These are phyloP conservation scores for Domatiomyces catenatus DNA, from an alignment of 2,329 filamentous ascomycete genomes.

Conservation along the genomic window DNA sequence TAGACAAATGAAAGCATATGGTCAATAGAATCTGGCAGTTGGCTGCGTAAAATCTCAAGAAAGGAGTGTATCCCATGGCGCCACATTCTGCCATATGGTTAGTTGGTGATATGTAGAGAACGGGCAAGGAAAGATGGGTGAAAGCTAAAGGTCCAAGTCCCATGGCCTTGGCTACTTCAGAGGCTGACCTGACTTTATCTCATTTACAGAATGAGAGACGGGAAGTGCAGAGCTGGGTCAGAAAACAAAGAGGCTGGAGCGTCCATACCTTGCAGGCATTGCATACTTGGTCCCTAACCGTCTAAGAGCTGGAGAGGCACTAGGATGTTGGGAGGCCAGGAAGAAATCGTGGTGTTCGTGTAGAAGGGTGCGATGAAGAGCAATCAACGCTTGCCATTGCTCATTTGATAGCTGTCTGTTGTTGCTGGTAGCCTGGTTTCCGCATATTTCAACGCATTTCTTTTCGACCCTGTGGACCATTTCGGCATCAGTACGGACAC, in stretches of 20 bases:
- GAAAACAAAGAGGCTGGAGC: not conserved
- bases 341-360: slow-evolving; percentile 81
- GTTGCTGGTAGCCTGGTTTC: not conserved
- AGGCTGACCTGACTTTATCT: not conserved
- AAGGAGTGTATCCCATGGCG: slow-evolving; percentile 78
- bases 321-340: slow-evolving; percentile 71
- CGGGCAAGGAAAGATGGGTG: too few relatives aligned
- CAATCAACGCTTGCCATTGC: slow-evolving; percentile 74
- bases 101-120: not conserved
- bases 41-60: slow-evolving; percentile 58
- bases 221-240: not conserved
- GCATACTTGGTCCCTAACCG: slow-evolving; percentile 63
- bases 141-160: not conserved
- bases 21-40: slow-evolving; percentile 61
- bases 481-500: slow-evolving; percentile 43
- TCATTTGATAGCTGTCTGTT: slow-evolving; percentile 39
- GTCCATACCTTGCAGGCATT: slow-evolving; percentile 53
- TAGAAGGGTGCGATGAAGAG: slow-evolving; percentile 62
- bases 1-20: slow-evolving; percentile 90
- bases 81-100: slow-evolving; percentile 55
- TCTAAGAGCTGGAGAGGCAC: slow-evolving; percentile 51
- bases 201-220: not conserved
- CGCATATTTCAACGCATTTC: slow-evolving; percentile 74
- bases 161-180: not conserved
- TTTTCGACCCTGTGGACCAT: slow-evolving; percentile 44